A percentile compares a stretch with the other conserved stretches of the same genome.
Conservation (phyloP, 768 basidiomycete genomes). For the Termitomyces sp. region DNA sequence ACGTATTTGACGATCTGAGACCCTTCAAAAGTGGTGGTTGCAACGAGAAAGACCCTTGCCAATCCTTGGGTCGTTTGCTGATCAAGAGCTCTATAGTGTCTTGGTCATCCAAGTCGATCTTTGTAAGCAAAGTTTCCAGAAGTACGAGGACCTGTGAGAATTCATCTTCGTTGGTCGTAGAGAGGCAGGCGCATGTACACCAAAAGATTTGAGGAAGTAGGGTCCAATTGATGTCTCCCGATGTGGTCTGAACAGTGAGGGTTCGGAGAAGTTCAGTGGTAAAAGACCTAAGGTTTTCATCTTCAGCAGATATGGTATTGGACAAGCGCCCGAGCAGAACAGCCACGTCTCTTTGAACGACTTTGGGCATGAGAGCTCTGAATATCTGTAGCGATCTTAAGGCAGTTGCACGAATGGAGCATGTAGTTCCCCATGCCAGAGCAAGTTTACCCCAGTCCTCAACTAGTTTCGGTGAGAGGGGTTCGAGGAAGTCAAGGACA, state of each 20-base stretch:
- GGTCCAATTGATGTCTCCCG: constrained; percentile 52
- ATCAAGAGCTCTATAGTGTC: constrained; percentile 67
- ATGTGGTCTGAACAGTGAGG: constrained; percentile 56
- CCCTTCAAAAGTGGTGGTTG: constrained; percentile 75
- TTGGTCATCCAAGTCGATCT: constrained; percentile 68
- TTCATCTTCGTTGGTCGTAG: constrained; percentile 80
- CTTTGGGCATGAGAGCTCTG: constrained; percentile 69
- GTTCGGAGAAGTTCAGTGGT: constrained; percentile 81
- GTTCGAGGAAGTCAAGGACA: constrained; percentile 64
- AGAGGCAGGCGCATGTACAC: constrained; percentile 78
- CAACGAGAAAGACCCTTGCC: constrained; percentile 61
- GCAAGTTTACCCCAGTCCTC: constrained; percentile 80
- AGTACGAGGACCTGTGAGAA: constrained; percentile 66
- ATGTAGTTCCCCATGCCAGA: constrained; percentile 81
- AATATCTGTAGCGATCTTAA: constrained; percentile 91
- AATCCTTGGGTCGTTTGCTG: constrained; percentile 64
- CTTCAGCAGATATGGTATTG: constrained; percentile 75
- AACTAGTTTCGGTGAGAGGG: constrained; percentile 64
- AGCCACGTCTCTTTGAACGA: constrained; percentile 70
- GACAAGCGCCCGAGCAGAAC: constrained; percentile 80
- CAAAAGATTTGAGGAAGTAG: constrained; percentile 85
- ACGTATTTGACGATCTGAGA: constrained; percentile 74
- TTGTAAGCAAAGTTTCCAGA: constrained; percentile 59
- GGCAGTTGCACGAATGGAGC: constrained; percentile 81
- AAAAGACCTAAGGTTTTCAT: constrained; percentile 77